A percentile compares a stretch with the other conserved stretches of the same genome.
phyloP scores from a whole-genome alignment of 371 early-diverging fungal species.

The Choanephora cucurbitarum region DNA sequence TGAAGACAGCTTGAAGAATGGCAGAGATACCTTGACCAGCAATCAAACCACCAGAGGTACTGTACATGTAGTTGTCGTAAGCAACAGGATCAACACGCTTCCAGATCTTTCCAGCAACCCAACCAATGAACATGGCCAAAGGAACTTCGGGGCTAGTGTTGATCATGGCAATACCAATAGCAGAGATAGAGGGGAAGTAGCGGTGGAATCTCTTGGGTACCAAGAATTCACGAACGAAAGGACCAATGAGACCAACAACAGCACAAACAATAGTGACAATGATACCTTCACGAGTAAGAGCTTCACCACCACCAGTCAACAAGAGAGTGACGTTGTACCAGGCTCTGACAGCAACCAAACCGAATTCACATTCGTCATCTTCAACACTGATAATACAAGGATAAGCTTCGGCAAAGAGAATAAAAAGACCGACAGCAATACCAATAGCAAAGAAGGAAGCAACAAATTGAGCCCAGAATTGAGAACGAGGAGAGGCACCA shows the following conservation, averaged over 20 bases:
- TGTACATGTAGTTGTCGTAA: conserved; percentile 56
- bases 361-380: conserved; percentile 51
- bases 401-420: conserved; percentile 64
- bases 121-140: conserved; percentile 65
- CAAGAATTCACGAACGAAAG: conserved; percentile 53
- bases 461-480: conserved; percentile 64
- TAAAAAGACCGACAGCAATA: conserved; percentile 59
- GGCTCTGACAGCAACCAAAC: conserved; percentile 61
- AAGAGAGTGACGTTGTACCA: conserved; percentile 65
- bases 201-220: conserved; percentile 57
- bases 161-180: conserved; percentile 74
- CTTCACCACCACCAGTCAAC: conserved; percentile 53
- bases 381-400: conserved; percentile 51
- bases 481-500: conserved; percentile 63
- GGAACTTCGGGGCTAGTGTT: conserved; percentile 60
- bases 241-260: conserved; percentile 47
- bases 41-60: conserved; percentile 69
- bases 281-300: conserved; percentile 45
- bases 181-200: conserved; percentile 63
- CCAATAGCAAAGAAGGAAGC: conserved; percentile 63
- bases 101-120: conserved; percentile 61
- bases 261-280: conserved; percentile 55
- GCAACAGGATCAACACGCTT: conserved; percentile 29
- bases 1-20: conserved; percentile 60
- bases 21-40: conserved; percentile 79